These are phyloP conservation scores for Scheffersomyces lignosus DNA, from an alignment of 805 yeast genomes.

Conservation along the genomic window DNA sequence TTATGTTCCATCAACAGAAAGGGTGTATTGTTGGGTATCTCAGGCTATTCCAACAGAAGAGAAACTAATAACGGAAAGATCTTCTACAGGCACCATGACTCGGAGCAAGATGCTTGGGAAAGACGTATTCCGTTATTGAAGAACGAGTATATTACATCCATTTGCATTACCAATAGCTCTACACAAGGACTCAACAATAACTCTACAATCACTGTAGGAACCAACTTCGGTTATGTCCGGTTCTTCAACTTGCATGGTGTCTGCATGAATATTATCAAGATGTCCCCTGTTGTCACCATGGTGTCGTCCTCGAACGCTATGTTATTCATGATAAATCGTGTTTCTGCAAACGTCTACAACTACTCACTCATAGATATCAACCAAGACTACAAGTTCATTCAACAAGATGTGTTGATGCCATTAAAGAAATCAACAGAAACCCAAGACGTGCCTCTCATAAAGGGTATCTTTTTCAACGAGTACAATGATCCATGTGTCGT, in stretches of 20 bases:
- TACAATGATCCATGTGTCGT: slow-evolving; percentile 89
- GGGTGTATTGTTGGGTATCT: slow-evolving; percentile 61
- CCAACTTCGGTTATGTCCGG: slow-evolving; percentile 74
- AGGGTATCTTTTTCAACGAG: slow-evolving; percentile 79
- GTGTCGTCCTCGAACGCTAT: slow-evolving; percentile 60
- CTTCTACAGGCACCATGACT: slow-evolving; percentile 68
- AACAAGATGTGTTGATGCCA: slow-evolving; percentile 41
- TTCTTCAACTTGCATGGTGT: slow-evolving; percentile 72
- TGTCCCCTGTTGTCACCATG: slow-evolving; percentile 70
- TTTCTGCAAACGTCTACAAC: slow-evolving; percentile 32
- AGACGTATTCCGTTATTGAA: slow-evolving; percentile 50
- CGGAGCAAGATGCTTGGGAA: slow-evolving; percentile 71
- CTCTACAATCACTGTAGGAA: slow-evolving; percentile 57
- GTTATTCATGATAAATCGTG: slow-evolving; percentile 50
- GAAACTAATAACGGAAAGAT: slow-evolving; percentile 42
- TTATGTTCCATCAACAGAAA: slow-evolving; percentile 68
- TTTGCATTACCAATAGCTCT: slow-evolving; percentile 52
- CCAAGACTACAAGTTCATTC: slow-evolving; percentile 38
- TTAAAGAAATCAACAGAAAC: slow-evolving; percentile 16
- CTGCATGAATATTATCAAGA: slow-evolving; percentile 65
- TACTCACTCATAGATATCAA: slow-evolving; percentile 51
- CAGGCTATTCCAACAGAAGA: slow-evolving; percentile 24
- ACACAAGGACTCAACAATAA: slow-evolving; percentile 7
- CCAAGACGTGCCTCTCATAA: slow-evolving; percentile 42
- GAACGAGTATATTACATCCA: slow-evolving; percentile 65